Evolutionary conservation across 768 basidiomycete genomes (phyloP).

Genomic region (Leucocoprinus leucothites): DNA sequence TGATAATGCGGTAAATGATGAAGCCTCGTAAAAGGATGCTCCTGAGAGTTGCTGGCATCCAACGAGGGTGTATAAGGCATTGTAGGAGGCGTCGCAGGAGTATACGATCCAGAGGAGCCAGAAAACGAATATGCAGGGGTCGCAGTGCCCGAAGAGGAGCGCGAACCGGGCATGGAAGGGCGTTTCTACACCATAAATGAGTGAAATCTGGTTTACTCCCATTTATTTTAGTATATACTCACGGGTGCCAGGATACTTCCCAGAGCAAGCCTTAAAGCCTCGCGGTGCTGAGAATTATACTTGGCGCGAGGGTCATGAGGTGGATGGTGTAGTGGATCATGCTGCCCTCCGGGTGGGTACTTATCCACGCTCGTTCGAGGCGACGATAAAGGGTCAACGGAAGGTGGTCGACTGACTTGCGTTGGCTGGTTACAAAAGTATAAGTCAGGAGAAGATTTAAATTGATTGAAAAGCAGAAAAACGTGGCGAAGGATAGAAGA

Average conservation of each 20-base stretch:
- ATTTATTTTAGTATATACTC: constrained; percentile 24
- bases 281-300: constrained; percentile 36
- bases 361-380: constrained; percentile 22
- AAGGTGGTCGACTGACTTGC: constrained; percentile 29
- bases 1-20: constrained; percentile 21
- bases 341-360: constrained; percentile 17
- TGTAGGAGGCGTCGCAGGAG: constrained; percentile 27
- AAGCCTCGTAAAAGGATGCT: constrained; percentile 26
- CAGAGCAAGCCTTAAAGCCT: constrained; percentile 52
- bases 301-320: constrained; percentile 9
- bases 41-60: constrained; percentile 21
- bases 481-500: not conserved
- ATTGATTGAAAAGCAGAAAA: not conserved
- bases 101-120: constrained; percentile 25
- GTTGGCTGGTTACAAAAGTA: constrained; percentile 25
- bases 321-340: constrained; percentile 25
- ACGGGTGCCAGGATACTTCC: constrained; percentile 62
- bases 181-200: constrained; percentile 40
- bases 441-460: not conserved
- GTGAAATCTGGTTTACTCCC: constrained; percentile 11
- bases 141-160: constrained; percentile 48
- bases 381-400: constrained; percentile 18
- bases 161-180: constrained; percentile 37
- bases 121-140: constrained; percentile 40
- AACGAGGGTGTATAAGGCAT: constrained; percentile 19